Evolutionary conservation across 352 stramenopile species (phyloP).

Genomic region (Pythium brachiatum): DNA sequence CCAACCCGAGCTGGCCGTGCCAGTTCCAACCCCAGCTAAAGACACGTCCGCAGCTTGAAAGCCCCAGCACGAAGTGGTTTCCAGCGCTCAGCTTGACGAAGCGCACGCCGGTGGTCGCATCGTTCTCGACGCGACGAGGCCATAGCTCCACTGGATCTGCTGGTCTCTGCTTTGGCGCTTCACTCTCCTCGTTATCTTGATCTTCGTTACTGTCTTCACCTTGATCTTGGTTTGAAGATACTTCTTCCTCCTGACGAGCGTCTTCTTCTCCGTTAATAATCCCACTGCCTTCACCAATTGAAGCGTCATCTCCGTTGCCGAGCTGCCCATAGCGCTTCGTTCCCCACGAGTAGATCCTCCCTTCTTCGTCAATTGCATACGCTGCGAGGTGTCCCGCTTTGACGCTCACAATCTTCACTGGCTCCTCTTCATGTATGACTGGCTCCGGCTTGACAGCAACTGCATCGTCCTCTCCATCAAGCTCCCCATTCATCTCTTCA

Average conservation of each 20-base stretch:
- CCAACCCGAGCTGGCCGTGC: constrained; percentile 63
- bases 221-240: not conserved
- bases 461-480: not conserved
- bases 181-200: not conserved
- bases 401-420: constrained; percentile 32
- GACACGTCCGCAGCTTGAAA: constrained; percentile 33
- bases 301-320: constrained; percentile 19
- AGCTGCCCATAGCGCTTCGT: constrained; percentile 53
- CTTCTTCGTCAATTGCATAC: constrained; percentile 55
- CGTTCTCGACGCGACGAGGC: constrained; percentile 7
- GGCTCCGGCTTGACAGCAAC: not conserved
- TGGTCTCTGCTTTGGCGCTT: not conserved
- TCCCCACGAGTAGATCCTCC: constrained; percentile 58
- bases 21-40: constrained; percentile 62
- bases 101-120: constrained; percentile 9
- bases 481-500: not conserved
- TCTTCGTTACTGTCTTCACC: not conserved
- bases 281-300: not conserved
- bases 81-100: constrained; percentile 51
- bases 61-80: constrained; percentile 62
- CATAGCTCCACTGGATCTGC: constrained; percentile 13
- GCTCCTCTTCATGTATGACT: not conserved
- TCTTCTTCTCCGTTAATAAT: not conserved
- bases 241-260: not conserved
- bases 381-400: constrained; percentile 49